Base-by-base conservation (phyloP, 306 rosid genomes). In the Vigna mungo region DNA sequence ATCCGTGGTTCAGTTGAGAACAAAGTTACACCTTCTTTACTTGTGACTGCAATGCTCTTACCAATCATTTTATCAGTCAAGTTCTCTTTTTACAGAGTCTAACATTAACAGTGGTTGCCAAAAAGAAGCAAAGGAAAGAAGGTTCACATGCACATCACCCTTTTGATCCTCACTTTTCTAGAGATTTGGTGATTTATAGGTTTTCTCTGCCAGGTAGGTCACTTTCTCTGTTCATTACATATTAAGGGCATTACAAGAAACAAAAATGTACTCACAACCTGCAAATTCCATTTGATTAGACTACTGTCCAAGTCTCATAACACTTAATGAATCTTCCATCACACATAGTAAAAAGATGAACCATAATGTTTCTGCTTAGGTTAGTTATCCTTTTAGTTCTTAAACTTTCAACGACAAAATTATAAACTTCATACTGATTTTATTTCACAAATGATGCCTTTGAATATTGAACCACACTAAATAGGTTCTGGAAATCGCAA, bases 41-140 rank as follows among this genome's bases (percentile, higher is more conserved):
- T 59, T 83, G 80, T 78, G 83, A 67, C 80, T 48, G 67, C 51
- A 65, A 67, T 78, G 64, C 20, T 71, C 48, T 46, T 46, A 52
- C 12, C 16, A 37, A 17, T 7, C 36, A 37, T 43, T 44, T 76
- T 56, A 49, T 17, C 23, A 10, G 62, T 62, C 43, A 56, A 12
- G 27, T 34, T 53, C 52, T 62, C 1, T 43, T 46, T 61, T 70
- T 56, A 36, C 55, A 14, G 55, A 65, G 23, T 71, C 10, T 47
- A 48, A 18, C 36, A 15, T 63, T 70, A 84, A 27, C 30, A 48
- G 61, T 74, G 62, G 21, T 9, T 14, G 80, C 59, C 21, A 23
- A 81, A 39, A 64, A n/a, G 17, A 21, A 27, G 32, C 13, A 47
- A 12, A 64, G 54, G 53, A 39, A 51, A 59, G 51, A 74, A 30